phyloP scores from a whole-genome alignment of 108 stramenopile genomes.

The Fistulifera pelliculosa region DNA sequence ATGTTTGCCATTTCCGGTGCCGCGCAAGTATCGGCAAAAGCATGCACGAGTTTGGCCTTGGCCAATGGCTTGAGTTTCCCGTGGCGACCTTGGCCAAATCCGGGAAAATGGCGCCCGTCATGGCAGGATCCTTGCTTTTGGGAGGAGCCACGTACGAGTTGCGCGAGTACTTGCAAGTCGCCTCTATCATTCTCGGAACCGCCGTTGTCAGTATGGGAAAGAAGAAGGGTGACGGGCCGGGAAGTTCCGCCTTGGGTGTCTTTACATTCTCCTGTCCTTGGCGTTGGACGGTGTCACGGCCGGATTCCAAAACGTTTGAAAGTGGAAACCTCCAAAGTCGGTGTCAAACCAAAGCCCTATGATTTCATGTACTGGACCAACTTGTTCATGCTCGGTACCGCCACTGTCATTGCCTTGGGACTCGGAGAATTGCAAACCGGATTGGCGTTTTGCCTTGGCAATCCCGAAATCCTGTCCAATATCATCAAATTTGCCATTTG shows the following conservation, averaged over 20 bases:
- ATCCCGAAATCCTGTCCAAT: conserved; percentile 83
- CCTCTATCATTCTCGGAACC: conserved; percentile 85
- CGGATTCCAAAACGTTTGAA: conserved; percentile 89
- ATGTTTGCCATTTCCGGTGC: conserved; percentile 86
- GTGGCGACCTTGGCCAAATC: conserved; percentile 85
- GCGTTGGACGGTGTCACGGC: conserved; percentile 84
- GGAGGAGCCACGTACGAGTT: conserved; percentile 80
- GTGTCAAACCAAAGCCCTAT: conserved; percentile 87
- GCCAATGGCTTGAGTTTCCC: conserved; percentile 80
- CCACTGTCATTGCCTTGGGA: conserved; percentile 54
- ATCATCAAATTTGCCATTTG: conserved; percentile 87
- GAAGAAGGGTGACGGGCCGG: conserved; percentile 61
- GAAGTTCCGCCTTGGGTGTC: conserved; percentile 60
- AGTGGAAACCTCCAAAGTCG: conserved; percentile 76
- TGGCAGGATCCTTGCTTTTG: conserved; percentile 77
- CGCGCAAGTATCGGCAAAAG: conserved; percentile 86
- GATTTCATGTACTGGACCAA: conserved; percentile 95
- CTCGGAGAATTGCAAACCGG: conserved; percentile 71
- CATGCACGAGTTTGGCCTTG: conserved; percentile 80
- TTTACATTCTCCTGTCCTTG: conserved; percentile 73
- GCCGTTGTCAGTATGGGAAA: conserved; percentile 87
- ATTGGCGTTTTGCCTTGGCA: conserved; percentile 60
- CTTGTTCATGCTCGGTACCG: conserved; percentile 81
- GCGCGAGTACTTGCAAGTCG: conserved; percentile 84
- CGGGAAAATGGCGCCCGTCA: conserved; percentile 94